Evolutionary conservation across 2,329 filamentous ascomycete species (phyloP), one percentile per base, ranked within the genome.

Genomic region (Cordyceps cateniannulata): DNA sequence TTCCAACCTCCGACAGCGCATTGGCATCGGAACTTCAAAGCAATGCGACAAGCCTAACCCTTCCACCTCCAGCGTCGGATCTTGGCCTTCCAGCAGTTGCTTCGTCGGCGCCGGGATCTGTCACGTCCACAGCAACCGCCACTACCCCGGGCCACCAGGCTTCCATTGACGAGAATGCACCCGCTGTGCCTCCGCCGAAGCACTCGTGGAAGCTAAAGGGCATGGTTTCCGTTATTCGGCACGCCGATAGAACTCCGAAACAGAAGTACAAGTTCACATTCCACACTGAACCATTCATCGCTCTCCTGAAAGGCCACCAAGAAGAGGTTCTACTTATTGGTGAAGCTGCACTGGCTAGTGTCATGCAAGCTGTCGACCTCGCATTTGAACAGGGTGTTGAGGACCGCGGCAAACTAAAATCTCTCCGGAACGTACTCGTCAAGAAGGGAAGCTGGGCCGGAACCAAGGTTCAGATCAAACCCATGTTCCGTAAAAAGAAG

Each of bases 261-360:
- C 95, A 99, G 69, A 99, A 99, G 72, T 97, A 97, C 81, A 99
- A 99, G 72, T 99, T 98, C 69, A 99, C 95, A 0, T 98, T 99
- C 68, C 95, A 99, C 70, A 96, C 92, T 0, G 91, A 93, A 64
- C 95, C 95, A 0, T 99, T 99, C 69, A 93, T 99, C 64, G 90
- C 96, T 65, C 81, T 99, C 4, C 83, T 99, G 47, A 96, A 93
- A 71, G 95, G 95, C 0, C 93, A 99, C 69, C 91, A 96, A 69
- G 93, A 98, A 73, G 95, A 99, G 71, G 95, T 99, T 1, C 81
- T 99, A 2, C 83, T 99, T 24, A 95, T 96, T 65, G 93, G 93
- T 9, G 92, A 96, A 71, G 87, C 91, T 44, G 95, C 95, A 1
- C 77, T 99, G 49, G 85, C 88, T 38, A 96, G 91, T 71, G 95